Conservation (phyloP, 2,329 filamentous ascomycete species). For the Lizonia empirigonia region DNA sequence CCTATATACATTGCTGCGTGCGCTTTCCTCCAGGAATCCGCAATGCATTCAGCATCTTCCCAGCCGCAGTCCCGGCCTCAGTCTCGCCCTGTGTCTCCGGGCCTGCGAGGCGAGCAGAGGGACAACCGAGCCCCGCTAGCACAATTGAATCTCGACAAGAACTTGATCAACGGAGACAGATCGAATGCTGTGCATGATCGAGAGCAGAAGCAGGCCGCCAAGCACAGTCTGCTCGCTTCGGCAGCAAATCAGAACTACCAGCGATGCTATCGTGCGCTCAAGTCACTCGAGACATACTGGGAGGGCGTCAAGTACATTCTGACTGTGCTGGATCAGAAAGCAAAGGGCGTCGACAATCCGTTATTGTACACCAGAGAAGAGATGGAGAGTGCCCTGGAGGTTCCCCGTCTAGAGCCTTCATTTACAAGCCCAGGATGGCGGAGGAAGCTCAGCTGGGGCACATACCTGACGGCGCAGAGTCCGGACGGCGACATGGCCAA, state of each 20-base stretch:
- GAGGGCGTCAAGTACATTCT: slow-evolving; percentile 85
- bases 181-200: slow-evolving; percentile 24
- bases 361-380: slow-evolving; percentile 71
- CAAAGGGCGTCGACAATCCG: slow-evolving; percentile 83
- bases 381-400: slow-evolving; percentile 71
- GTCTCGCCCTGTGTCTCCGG: slow-evolving; percentile 11
- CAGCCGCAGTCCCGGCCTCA: slow-evolving; percentile 65
- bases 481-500: slow-evolving; percentile 38
- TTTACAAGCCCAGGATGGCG: slow-evolving; percentile 60
- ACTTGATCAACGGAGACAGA: slow-evolving; percentile 21
- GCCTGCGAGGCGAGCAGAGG: slow-evolving; percentile 1
- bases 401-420: slow-evolving; percentile 56
- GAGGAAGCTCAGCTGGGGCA: slow-evolving; percentile 53
- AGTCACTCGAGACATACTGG: slow-evolving; percentile 84
- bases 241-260: slow-evolving; percentile 88
- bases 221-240: slow-evolving; percentile 77
- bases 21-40: slow-evolving; percentile 84
- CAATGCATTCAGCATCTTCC: slow-evolving; percentile 68
- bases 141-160: slow-evolving; percentile 7
- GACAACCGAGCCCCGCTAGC: slow-evolving; percentile 1
- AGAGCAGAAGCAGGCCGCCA: slow-evolving; percentile 57
- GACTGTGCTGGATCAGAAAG: slow-evolving; percentile 83
- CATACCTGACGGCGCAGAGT: slow-evolving; percentile 46
- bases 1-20: slow-evolving; percentile 92
- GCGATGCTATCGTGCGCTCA: slow-evolving; percentile 80